Conservation (phyloP, 306 rosid genomes). For the Lablab purpureus region DNA sequence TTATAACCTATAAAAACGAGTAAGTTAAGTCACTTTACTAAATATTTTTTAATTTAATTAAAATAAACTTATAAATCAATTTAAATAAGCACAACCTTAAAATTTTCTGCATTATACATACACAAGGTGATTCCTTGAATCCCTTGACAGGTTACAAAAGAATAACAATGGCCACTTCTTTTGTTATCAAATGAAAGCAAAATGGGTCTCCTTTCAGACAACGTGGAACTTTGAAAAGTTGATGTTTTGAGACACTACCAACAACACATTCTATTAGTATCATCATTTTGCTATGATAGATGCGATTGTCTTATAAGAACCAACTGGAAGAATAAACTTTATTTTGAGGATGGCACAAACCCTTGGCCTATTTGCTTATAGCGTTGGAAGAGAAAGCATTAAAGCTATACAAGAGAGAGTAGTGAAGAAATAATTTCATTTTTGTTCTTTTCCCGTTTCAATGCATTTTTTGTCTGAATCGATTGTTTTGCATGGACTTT, state of each 20-base stretch:
- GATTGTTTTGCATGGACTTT: constrained; percentile 21
- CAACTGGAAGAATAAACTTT: constrained; percentile 9
- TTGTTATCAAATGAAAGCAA: neutral
- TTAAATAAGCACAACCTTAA: neutral
- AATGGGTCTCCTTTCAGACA: neutral
- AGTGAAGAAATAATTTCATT: constrained; percentile 30
- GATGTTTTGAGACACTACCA: neutral
- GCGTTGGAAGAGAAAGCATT: neutral
- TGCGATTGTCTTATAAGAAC: constrained; percentile 22
- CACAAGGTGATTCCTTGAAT: no score
- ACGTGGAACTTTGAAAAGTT: neutral
- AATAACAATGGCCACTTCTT: neutral
- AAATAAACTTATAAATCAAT: no score
- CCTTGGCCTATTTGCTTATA: neutral
- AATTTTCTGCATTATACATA: no score
- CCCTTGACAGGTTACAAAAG: neutral
- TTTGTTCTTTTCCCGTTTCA: constrained; percentile 13
- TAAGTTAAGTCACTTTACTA: no score
- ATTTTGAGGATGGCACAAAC: neutral
- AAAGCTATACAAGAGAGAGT: constrained; percentile 13
- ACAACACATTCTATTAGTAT: constrained; percentile 7
- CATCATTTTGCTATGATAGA: constrained; percentile 34
- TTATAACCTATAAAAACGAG: no score
- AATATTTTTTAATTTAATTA: no score
- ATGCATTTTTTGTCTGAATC: constrained; percentile 1